Evolutionary conservation across 2,329 filamentous ascomycete genomes (phyloP).

Genomic region (Alternaria angustiovoidea): DNA sequence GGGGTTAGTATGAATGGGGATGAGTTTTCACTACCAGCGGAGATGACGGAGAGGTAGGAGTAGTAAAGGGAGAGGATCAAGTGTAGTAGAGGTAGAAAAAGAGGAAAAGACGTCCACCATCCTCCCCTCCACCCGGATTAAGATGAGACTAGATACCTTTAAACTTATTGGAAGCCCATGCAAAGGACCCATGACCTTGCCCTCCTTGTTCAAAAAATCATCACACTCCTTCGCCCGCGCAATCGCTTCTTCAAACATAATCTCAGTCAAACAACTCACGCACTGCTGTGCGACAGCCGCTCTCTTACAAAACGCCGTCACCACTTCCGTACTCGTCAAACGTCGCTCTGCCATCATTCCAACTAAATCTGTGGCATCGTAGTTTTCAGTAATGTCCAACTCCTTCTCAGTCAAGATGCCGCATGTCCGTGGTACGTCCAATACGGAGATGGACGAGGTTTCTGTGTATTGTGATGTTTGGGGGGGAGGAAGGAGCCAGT

Average conservation of each 20-base stretch:
- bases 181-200: slow-evolving; percentile 58
- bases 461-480: slow-evolving; percentile 27
- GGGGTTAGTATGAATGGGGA: too few species aligned
- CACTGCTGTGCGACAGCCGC: slow-evolving; percentile 66
- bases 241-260: slow-evolving; percentile 54
- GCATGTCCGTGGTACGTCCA: slow-evolving; percentile 41
- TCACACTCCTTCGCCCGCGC: slow-evolving; percentile 51
- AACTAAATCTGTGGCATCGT: slow-evolving; percentile 46
- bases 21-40: too few species aligned
- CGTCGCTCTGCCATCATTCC: slow-evolving; percentile 32
- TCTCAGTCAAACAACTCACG: slow-evolving; percentile 57
- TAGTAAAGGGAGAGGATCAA: too few species aligned
- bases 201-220: slow-evolving; percentile 45
- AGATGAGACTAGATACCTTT: slow-evolving; percentile 49
- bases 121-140: too few species aligned
- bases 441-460: slow-evolving; percentile 33
- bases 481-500: slow-evolving; percentile 42
- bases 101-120: too few species aligned
- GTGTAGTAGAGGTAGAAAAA: too few species aligned
- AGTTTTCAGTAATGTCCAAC: slow-evolving; percentile 45
- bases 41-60: too few species aligned
- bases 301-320: slow-evolving; percentile 62
- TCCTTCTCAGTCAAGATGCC: slow-evolving; percentile 44
- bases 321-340: slow-evolving; percentile 53
- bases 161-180: slow-evolving; percentile 65